Base-by-base conservation (phyloP, 2,329 filamentous ascomycete genomes). In the Graphilbum fragrans region DNA sequence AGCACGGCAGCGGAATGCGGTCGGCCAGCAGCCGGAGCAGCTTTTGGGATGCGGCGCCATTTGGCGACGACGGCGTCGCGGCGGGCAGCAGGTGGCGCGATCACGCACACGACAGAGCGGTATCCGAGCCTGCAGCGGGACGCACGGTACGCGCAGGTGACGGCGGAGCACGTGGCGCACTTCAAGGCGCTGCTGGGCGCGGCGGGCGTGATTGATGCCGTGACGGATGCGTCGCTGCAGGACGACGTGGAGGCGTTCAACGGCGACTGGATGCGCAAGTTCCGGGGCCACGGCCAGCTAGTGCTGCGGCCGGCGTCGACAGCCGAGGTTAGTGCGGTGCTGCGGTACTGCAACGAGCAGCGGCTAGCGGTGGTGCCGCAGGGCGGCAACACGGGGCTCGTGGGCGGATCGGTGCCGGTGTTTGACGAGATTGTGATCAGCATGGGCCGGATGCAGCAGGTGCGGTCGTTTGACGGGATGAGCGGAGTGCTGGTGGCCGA, bases 261-360 rank as follows among this genome's bases (percentile, higher is more conserved):
- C 63, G 78, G 80, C 57, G 92, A 98, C 65, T 98, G 93, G 92
- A 95, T 98, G 88, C 81, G 85, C 62, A 98, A 98, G 65, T 98
- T 94, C 67, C 80, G 85, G 46, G 93, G 92, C 23, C 87, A 95
- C 62, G 79, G 85, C 46, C 78, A 80, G 55, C 67, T 98, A 21
- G 87, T 96, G 5, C 66, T 98, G 47, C 93, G 87, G 64, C 92
- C 92, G 11, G 75, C 72, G 39, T 82, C 77, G 16, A 90, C 86
- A 1, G 80, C 90, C 53, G 82, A 98, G 62, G 85, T 96, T 53
- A 94, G 86, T 74, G 74, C 82, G 63, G 80, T 96, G 45, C 63
- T 98, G 52, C 81, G 82, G 60, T 95, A 96, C 70, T 98, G 92
- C 73, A 96, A 96, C 61, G 80, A 93, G 52, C 80, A 90, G 53